A percentile compares a stretch with the other conserved stretches of the same genome.
These are phyloP conservation scores for Colletotrichum sp. DNA, from an alignment of 2,329 filamentous ascomycete genomes.

Conservation along the genomic window DNA sequence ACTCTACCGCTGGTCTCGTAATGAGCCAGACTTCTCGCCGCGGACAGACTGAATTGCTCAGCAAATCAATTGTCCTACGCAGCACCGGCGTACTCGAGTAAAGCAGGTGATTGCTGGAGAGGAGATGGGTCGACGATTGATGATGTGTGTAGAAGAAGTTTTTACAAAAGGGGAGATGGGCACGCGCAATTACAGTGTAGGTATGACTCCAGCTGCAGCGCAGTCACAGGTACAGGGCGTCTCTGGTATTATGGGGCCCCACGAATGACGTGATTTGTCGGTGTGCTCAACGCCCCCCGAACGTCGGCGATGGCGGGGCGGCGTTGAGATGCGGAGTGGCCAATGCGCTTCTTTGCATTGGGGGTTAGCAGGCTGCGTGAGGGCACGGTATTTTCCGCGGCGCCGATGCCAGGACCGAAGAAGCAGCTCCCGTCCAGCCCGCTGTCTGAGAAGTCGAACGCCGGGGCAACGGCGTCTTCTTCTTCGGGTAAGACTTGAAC, in stretches of 20 bases:
- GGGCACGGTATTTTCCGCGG: neutral
- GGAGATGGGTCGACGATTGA: neutral
- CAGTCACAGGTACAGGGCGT: neutral
- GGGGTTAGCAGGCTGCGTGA: neutral
- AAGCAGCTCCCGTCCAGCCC: neutral
- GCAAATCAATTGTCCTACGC: constrained; percentile 20
- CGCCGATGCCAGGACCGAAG: neutral
- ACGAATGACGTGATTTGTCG: constrained; percentile 21
- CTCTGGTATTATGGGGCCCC: constrained; percentile 1
- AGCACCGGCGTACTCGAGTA: constrained; percentile 24
- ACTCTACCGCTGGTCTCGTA: constrained; percentile 23
- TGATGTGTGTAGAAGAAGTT: neutral
- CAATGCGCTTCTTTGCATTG: neutral
- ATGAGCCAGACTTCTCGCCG: constrained; percentile 24
- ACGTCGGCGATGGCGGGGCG: constrained; percentile 14
- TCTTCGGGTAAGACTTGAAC: neutral
- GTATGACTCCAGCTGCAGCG: neutral
- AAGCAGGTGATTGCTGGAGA: constrained; percentile 4
- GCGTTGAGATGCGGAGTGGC: neutral
- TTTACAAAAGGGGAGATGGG: constrained; percentile 7
- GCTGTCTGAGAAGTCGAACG: neutral
- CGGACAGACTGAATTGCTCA: constrained; percentile 22
- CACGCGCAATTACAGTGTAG: constrained; percentile 2
- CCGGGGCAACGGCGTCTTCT: neutral
- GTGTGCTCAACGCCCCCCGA: constrained; percentile 2